These are phyloP conservation scores for Pholiota conissans DNA, from an alignment of 768 basidiomycete species.

Conservation along the genomic window DNA sequence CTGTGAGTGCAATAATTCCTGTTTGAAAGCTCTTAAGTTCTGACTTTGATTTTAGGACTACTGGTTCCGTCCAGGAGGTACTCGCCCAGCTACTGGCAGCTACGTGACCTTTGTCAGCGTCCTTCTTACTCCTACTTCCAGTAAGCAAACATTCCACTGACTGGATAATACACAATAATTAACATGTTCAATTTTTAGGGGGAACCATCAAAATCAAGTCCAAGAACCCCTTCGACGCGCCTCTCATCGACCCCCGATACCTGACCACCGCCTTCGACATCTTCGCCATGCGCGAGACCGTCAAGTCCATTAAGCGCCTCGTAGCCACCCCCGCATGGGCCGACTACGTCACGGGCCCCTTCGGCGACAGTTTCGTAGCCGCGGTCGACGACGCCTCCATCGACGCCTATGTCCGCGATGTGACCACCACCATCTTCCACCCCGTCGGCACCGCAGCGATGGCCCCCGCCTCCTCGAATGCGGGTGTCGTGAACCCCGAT, in stretches of 20 bases:
- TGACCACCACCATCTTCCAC: conserved; percentile 26
- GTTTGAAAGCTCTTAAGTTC: background rate
- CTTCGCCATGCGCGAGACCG: conserved; percentile 23
- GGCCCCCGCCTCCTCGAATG: conserved; percentile 18
- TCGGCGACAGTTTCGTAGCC: conserved; percentile 9
- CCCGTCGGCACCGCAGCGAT: conserved; percentile 29
- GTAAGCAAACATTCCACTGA: conserved; percentile 17
- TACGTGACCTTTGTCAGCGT: conserved; percentile 27
- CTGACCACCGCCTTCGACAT: conserved; percentile 30
- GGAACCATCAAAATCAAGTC: conserved; percentile 41
- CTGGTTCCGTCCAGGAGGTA: conserved; percentile 5
- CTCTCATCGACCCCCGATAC: conserved; percentile 49
- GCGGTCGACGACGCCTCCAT: conserved; percentile 24
- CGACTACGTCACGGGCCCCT: conserved; percentile 25
- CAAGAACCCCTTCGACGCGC: conserved; percentile 44
- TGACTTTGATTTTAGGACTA: conserved; percentile 10
- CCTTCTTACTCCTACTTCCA: conserved; percentile 34
- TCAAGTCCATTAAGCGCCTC: conserved; percentile 22
- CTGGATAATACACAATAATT: background rate
- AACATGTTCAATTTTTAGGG: conserved; percentile 22
- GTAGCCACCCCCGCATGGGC: conserved; percentile 24
- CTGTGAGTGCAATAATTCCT: conserved; percentile 17
- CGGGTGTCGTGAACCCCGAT: conserved; percentile 33
- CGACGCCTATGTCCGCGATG: conserved; percentile 21
- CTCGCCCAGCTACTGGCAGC: conserved; percentile 24